Conservation (phyloP, 257 asterid species). For the Rehmannia glutinosa region DNA sequence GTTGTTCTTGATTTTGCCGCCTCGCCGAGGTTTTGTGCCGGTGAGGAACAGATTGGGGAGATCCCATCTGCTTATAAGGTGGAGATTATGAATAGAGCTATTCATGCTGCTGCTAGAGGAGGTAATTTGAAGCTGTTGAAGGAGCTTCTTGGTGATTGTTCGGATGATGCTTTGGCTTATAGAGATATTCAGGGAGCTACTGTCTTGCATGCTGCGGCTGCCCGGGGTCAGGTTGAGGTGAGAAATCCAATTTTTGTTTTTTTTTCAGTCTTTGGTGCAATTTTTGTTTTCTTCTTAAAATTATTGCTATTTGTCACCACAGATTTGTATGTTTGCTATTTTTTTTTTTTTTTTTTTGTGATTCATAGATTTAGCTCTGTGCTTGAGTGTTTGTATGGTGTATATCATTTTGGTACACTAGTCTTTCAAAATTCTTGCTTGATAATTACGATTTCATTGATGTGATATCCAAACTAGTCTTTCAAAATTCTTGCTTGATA, state of each 20-base stretch:
- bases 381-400: too few species aligned
- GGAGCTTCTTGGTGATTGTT: conserved; percentile 63
- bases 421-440: too few species aligned
- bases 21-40: conserved; percentile 49
- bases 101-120: conserved; percentile 98
- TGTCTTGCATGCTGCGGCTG: conserved; percentile 86
- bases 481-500: too few species aligned
- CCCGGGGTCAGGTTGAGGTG: conserved; percentile 84
- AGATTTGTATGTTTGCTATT: too few species aligned
- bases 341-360: neutral
- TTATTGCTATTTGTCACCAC: neutral
- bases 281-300: too few species aligned
- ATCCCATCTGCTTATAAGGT: conserved; percentile 67
- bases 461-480: too few species aligned
- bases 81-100: conserved; percentile 83
- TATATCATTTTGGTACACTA: too few species aligned
- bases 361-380: neutral
- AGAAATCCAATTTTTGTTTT: neutral
- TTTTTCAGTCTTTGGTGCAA: neutral
- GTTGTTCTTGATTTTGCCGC: conserved; percentile 60
- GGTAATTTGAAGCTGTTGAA: conserved; percentile 65
- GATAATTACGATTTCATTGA: too few species aligned
- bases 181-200: conserved; percentile 78
- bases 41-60: conserved; percentile 46
- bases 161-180: conserved; percentile 53